Base-by-base conservation (phyloP, 2,329 filamentous ascomycete species). In the Tricladium varicosporioides region DNA sequence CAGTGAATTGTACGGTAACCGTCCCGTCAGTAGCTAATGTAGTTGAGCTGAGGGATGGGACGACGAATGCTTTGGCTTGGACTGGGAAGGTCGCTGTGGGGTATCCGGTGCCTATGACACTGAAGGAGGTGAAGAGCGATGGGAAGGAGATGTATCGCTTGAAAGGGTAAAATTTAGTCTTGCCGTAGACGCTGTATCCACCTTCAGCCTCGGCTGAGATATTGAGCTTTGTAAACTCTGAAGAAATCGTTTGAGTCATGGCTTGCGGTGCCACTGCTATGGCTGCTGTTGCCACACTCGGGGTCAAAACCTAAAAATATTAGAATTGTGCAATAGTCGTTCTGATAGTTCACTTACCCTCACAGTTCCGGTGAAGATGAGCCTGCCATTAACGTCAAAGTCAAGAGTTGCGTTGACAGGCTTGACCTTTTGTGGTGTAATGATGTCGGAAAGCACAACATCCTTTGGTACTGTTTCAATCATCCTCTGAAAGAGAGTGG, bases 401-500 rank as follows among this genome's bases (percentile, higher is more conserved):
- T 67, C 62, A 22, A 65, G 56, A 10, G 56, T 64, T 9, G 56
- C 51, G 54, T 76, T 74, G 43, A 82, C 78, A 3, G 83, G 83
- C 73, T 86, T 86, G 63, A 85, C 74, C 5, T 73, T 73, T 67
- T 84, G 84, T 0, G 82, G 80, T 2, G 70, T 69, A 54, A 86
- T 76, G 1, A 78, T 74, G 32, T 79, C 77, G 0, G 78, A 77
- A 2, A 86, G 75, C 0, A 71, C 70, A 7, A 83, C 78, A 1
- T 72, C 72, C 1, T 69, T 66, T 1, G 83, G 83, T 0, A 85
- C 82, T 1, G 78, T 76, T 10, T 86, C 80, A 57, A 85, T 80
- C 82, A 86, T 80, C 64, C 79, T 80, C 65, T 81, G 78, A 32
- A 86, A 70, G 3, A 85, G 72, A 7, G 65, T 71, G 59, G 74